Base-by-base conservation (phyloP, 1,139 yeast species). In the Yamadazyma blattariae region DNA sequence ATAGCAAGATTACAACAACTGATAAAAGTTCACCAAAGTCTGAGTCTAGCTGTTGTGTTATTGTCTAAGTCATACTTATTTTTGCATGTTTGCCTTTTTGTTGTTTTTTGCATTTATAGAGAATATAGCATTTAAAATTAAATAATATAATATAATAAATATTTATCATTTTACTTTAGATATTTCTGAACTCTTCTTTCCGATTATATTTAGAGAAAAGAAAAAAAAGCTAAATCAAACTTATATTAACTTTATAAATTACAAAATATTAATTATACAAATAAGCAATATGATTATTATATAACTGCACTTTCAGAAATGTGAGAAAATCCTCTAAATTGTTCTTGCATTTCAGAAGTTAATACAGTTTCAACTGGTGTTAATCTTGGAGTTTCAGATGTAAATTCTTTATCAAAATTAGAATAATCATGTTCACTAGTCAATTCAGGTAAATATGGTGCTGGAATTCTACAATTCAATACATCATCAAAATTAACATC, bases 241-340 rank as follows among this genome's bases (percentile, higher is more conserved):
- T n/a, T n/a, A n/a, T n/a, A n/a, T n/a, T n/a, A n/a, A n/a, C n/a
- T n/a, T n/a, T n/a, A n/a, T n/a, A n/a, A n/a, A n/a, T n/a, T n/a
- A n/a, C n/a, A n/a, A n/a, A n/a, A n/a, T n/a, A n/a, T n/a, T n/a
- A n/a, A n/a, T n/a, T n/a, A n/a, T n/a, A n/a, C n/a, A n/a, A n/a
- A n/a, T n/a, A n/a, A n/a, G n/a, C n/a, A n/a, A n/a, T n/a, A 16
- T 15, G n/a, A 9, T 13, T 26, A 6, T 36, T 53, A 69, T 20
- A 69, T 63, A n/a, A 67, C 57, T 6, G 71, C 72, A 35, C 79
- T 86, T 29, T 84, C 95, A 29, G 87, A 79, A 53, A 88, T 79
- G 57, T 88, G 92, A 2, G 97, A 87, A 62, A 92, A 92, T 4
- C 98, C 98, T 52, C 97, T 79, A 74, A 92, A 92, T 65, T 88